Conservation (phyloP, 1,284 basidiomycete species). For the Ustilago sp. region DNA sequence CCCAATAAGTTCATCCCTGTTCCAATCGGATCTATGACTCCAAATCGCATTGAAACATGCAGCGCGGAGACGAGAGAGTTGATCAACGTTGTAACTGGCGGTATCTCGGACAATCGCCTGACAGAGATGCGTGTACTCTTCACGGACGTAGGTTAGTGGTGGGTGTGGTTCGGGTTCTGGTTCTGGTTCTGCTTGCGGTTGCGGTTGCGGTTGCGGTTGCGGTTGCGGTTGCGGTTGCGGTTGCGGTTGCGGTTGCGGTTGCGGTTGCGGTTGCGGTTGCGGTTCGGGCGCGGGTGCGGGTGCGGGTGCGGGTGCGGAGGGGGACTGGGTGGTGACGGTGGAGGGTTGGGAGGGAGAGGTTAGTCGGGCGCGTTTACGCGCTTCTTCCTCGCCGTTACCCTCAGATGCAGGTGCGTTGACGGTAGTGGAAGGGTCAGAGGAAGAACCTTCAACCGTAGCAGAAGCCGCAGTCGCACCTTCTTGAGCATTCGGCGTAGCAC, state of each 20-base stretch:
- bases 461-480: background rate
- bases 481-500: too few species aligned
- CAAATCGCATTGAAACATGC: constrained; percentile 83
- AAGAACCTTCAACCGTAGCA: background rate
- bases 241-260: too few species aligned
- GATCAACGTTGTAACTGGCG: constrained; percentile 75
- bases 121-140: constrained; percentile 31
- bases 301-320: background rate
- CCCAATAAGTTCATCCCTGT: constrained; percentile 77
- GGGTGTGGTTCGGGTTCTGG: constrained; percentile 25
- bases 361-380: constrained; percentile 38
- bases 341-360: constrained; percentile 10
- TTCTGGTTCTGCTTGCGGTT: background rate
- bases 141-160: constrained; percentile 27
- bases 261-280: background rate
- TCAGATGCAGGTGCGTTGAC: background rate
- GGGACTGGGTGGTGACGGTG: background rate
- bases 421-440: background rate
- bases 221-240: background rate
- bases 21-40: constrained; percentile 84
- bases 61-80: constrained; percentile 92
- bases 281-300: background rate
- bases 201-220: background rate
- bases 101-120: constrained; percentile 38
- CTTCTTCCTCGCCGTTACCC: constrained; percentile 30